A percentile compares a stretch with the other conserved stretches of the same genome.
These are phyloP conservation scores for Xylariaceae sp. DNA, from an alignment of 2,329 filamentous ascomycete species.

Conservation along the genomic window DNA sequence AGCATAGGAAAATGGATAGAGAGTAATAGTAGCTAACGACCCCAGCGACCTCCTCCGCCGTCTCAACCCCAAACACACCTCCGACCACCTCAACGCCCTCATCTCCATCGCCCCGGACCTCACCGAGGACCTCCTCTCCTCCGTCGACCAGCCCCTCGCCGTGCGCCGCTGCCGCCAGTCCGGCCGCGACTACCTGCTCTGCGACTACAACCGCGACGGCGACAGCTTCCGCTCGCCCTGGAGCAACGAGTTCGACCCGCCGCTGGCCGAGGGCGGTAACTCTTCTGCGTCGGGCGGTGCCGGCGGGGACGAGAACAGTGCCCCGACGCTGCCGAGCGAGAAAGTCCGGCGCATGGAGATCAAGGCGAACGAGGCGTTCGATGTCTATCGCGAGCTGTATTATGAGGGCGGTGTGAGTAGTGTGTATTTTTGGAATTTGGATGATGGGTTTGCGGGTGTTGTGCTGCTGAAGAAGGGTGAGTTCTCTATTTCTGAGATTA, in stretches of 20 bases:
- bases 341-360: conserved; percentile 90
- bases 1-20: too few relatives aligned
- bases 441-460: conserved; percentile 95
- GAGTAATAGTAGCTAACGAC: neutral
- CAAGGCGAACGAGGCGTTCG: conserved; percentile 90
- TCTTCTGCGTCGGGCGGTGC: conserved; percentile 42
- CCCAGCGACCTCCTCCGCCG: conserved; percentile 92
- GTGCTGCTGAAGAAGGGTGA: conserved; percentile 90
- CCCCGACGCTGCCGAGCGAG: conserved; percentile 84
- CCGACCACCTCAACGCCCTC: conserved; percentile 80
- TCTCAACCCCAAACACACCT: conserved; percentile 89
- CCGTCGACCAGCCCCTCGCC: conserved; percentile 90
- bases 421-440: conserved; percentile 97
- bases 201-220: conserved; percentile 99
- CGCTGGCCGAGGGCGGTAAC: conserved; percentile 51
- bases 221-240: conserved; percentile 98
- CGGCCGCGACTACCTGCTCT: conserved; percentile 92
- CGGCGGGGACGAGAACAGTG: conserved; percentile 54
- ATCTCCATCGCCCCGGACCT: conserved; percentile 85
- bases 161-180: conserved; percentile 81
- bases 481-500: conserved; percentile 25
- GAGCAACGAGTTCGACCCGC: conserved; percentile 97
- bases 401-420: conserved; percentile 94
- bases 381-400: conserved; percentile 93
- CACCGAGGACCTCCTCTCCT: conserved; percentile 95